Evolutionary conservation across 1,139 yeast genomes (phyloP).

Genomic region (Candida labiduridarum): DNA sequence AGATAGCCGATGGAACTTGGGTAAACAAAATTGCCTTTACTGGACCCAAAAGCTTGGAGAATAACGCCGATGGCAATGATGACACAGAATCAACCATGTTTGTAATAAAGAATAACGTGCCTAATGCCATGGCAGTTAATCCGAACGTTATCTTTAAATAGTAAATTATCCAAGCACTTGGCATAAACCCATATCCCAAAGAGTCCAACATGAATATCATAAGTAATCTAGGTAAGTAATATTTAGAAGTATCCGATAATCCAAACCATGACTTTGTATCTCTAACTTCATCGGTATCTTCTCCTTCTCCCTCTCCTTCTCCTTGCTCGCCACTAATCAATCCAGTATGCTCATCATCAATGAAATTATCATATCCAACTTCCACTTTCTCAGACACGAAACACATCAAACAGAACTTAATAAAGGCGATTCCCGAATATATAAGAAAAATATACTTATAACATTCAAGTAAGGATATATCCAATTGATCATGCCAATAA

Average conservation of each 20-base stretch:
- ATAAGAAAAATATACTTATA: slow-evolving; percentile 61
- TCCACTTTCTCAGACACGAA: slow-evolving; percentile 62
- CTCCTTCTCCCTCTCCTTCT: slow-evolving; percentile 12
- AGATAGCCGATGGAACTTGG: slow-evolving; percentile 76
- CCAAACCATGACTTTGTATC: slow-evolving; percentile 10
- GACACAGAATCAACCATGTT: slow-evolving; percentile 17
- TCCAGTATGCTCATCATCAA: slow-evolving; percentile 10
- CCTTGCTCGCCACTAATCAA: slow-evolving; percentile 10
- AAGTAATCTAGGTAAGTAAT: slow-evolving; percentile 42
- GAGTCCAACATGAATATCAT: slow-evolving; percentile 75
- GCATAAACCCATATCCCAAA: slow-evolving; percentile 85
- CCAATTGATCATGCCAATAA: slow-evolving; percentile 32
- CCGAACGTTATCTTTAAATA: slow-evolving; percentile 56
- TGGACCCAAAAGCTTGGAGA: slow-evolving; percentile 74
- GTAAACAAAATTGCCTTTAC: slow-evolving; percentile 74
- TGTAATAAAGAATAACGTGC: slow-evolving; percentile 60
- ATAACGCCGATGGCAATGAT: slow-evolving; percentile 49
- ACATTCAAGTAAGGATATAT: slow-evolving; percentile 39
- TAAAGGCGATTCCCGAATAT: slow-evolving; percentile 58
- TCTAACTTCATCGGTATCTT: slow-evolving; percentile 9
- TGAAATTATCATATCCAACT: slow-evolving; percentile 17
- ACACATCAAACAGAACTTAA: slow-evolving; percentile 57
- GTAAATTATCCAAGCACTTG: slow-evolving; percentile 84
- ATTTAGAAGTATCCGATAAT: slow-evolving; percentile 35
- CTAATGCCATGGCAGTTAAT: slow-evolving; percentile 47